Conservation (phyloP, 257 asterid species). For the Linaria vulgaris region DNA sequence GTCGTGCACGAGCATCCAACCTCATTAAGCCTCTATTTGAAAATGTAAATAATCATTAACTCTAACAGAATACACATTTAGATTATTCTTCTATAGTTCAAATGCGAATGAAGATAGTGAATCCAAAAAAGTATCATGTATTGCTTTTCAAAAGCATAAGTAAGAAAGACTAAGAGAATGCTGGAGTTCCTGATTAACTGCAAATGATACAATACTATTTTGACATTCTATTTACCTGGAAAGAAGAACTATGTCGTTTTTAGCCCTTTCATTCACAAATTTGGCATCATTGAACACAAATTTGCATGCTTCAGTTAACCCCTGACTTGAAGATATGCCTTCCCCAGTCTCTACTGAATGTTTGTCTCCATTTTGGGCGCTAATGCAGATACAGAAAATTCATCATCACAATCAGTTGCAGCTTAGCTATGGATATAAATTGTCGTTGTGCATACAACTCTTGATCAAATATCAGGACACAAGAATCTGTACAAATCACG, state of each 20-base stretch:
- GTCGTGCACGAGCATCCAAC: slow-evolving; percentile 90
- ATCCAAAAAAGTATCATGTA: not conserved
- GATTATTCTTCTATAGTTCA: no score
- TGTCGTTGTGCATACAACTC: no score
- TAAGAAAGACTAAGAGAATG: not conserved
- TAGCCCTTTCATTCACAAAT: slow-evolving; percentile 85
- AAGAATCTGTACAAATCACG: no score
- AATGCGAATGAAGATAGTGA: slow-evolving; percentile 1
- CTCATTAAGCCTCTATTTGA: slow-evolving; percentile 66
- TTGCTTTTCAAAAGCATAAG: slow-evolving; percentile 4
- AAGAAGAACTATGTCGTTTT: slow-evolving; percentile 76
- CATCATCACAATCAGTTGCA: no score
- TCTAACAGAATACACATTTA: slow-evolving; percentile 13
- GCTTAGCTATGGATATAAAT: no score
- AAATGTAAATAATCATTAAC: slow-evolving; percentile 25
- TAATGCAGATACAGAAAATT: slow-evolving; percentile 30
- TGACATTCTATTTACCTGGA: slow-evolving; percentile 49
- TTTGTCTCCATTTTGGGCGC: slow-evolving; percentile 50
- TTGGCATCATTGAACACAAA: slow-evolving; percentile 79
- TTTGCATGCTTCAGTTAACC: slow-evolving; percentile 91
- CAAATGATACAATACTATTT: slow-evolving; percentile 17
- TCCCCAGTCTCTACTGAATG: slow-evolving; percentile 43
- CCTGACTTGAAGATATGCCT: slow-evolving; percentile 45
- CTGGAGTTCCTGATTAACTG: slow-evolving; percentile 7
- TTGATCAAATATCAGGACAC: no score